Evolutionary conservation across 2,329 filamentous ascomycete genomes (phyloP).

Genomic region (Penicillium sumatraense): DNA sequence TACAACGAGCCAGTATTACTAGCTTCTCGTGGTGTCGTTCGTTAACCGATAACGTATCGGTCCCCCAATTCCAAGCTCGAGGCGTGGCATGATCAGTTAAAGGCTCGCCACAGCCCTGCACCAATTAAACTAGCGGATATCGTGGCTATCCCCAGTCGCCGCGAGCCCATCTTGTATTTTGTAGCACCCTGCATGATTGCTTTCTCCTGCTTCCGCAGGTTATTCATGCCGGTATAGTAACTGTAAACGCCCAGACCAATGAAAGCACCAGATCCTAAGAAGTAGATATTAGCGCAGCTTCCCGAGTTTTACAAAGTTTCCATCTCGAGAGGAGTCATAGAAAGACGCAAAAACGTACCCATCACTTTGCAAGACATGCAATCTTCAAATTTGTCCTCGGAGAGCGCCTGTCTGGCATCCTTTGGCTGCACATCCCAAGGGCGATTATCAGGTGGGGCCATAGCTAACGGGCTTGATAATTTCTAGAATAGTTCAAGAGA

Average conservation of each 20-base stretch:
- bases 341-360: slow-evolving; percentile 56
- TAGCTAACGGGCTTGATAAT: slow-evolving; percentile 22
- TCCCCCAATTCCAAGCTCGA: neutral
- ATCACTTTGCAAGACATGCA: slow-evolving; percentile 73
- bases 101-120: slow-evolving; percentile 71
- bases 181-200: slow-evolving; percentile 70
- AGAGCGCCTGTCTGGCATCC: slow-evolving; percentile 62
- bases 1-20: no score
- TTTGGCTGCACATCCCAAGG: slow-evolving; percentile 60
- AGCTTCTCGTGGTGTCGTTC: neutral
- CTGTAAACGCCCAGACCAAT: slow-evolving; percentile 77
- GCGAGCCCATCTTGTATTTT: slow-evolving; percentile 72
- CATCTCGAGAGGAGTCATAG: neutral
- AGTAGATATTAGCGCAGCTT: slow-evolving; percentile 6
- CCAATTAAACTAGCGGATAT: slow-evolving; percentile 71
- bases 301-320: neutral
- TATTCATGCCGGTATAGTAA: slow-evolving; percentile 73
- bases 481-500: neutral
- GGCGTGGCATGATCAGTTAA: slow-evolving; percentile 52
- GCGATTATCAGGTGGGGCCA: slow-evolving; percentile 54
- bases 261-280: slow-evolving; percentile 72
- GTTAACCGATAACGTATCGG: no score
- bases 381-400: slow-evolving; percentile 56
- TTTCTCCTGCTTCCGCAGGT: slow-evolving; percentile 67
- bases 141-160: slow-evolving; percentile 67